Evolutionary conservation across 2,329 filamentous ascomycete species (phyloP).

Genomic region (Botrytis elliptica): DNA sequence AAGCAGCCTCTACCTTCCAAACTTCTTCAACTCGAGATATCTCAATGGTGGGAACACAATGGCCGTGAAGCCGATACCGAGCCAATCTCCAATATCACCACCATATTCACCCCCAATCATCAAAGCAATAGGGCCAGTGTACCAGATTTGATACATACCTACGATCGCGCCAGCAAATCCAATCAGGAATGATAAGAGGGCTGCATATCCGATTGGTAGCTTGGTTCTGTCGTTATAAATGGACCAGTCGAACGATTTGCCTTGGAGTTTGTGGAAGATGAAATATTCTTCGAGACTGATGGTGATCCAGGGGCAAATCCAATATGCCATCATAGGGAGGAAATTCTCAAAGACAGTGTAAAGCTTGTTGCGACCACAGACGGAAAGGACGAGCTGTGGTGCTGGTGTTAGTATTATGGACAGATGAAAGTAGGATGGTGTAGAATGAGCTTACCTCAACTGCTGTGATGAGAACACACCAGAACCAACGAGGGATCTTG

Average conservation of each 20-base stretch:
- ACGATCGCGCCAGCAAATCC: slow-evolving; percentile 63
- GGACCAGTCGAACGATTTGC: slow-evolving; percentile 54
- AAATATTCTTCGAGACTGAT: slow-evolving; percentile 64
- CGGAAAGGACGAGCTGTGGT: slow-evolving; percentile 21
- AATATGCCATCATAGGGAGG: slow-evolving; percentile 57
- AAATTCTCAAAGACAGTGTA: slow-evolving; percentile 47
- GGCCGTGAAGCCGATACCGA: slow-evolving; percentile 50
- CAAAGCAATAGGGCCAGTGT: slow-evolving; percentile 61
- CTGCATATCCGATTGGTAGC: slow-evolving; percentile 62
- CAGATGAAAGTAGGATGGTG: neutral
- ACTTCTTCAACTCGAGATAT: slow-evolving; percentile 49
- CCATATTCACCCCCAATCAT: slow-evolving; percentile 49
- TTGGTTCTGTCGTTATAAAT: slow-evolving; percentile 55
- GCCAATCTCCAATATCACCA: slow-evolving; percentile 53
- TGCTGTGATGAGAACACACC: slow-evolving; percentile 26
- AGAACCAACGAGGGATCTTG: slow-evolving; percentile 58
- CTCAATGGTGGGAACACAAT: slow-evolving; percentile 49
- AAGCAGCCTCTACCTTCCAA: slow-evolving; percentile 40
- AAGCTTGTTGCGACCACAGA: slow-evolving; percentile 26
- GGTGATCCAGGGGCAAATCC: slow-evolving; percentile 55
- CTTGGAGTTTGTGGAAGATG: slow-evolving; percentile 57
- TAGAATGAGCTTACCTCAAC: slow-evolving; percentile 22
- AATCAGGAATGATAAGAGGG: slow-evolving; percentile 58
- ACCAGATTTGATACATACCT: slow-evolving; percentile 69
- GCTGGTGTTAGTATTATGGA: neutral